Conservation (phyloP, 257 asterid species). For the Forsythia suspensa region DNA sequence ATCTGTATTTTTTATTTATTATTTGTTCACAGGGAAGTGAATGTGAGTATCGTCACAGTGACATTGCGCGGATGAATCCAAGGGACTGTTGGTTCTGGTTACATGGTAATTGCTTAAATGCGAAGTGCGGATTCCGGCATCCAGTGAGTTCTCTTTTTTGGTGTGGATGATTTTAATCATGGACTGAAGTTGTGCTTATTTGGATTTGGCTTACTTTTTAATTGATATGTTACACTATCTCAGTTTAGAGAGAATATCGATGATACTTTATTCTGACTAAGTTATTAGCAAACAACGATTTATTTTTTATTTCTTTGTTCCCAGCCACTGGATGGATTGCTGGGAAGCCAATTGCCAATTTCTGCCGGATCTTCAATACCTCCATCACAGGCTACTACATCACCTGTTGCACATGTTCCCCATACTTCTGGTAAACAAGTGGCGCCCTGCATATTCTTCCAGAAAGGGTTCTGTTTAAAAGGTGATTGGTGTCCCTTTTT, state of each 20-base stretch:
- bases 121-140: slow-evolving; percentile 81
- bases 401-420: slow-evolving; percentile 39
- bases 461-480: slow-evolving; percentile 46
- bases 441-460: slow-evolving; percentile 53
- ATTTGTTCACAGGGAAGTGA: slow-evolving; percentile 62
- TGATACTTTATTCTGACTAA: not conserved
- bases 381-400: slow-evolving; percentile 34
- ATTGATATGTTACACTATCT: not conserved
- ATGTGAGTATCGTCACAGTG: slow-evolving; percentile 94
- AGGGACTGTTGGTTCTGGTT: slow-evolving; percentile 90
- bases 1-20: not conserved
- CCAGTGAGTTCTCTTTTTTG: slow-evolving; percentile 61
- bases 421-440: slow-evolving; percentile 49
- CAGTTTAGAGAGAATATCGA: not conserved
- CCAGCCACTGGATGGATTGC: slow-evolving; percentile 82
- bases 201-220: not conserved
- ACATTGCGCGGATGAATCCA: slow-evolving; percentile 76
- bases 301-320: not conserved
- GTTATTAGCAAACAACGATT: slow-evolving; percentile 27
- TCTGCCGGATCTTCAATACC: slow-evolving; percentile 48
- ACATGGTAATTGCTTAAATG: slow-evolving; percentile 81
- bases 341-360: slow-evolving; percentile 56
- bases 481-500: slow-evolving; percentile 58
- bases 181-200: not conserved
- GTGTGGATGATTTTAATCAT: not conserved